Percentiles rank a stretch among this genome's conserved stretches.
phyloP scores from a whole-genome alignment of 2,329 filamentous ascomycete genomes.

The Tolypocladium sp. region DNA sequence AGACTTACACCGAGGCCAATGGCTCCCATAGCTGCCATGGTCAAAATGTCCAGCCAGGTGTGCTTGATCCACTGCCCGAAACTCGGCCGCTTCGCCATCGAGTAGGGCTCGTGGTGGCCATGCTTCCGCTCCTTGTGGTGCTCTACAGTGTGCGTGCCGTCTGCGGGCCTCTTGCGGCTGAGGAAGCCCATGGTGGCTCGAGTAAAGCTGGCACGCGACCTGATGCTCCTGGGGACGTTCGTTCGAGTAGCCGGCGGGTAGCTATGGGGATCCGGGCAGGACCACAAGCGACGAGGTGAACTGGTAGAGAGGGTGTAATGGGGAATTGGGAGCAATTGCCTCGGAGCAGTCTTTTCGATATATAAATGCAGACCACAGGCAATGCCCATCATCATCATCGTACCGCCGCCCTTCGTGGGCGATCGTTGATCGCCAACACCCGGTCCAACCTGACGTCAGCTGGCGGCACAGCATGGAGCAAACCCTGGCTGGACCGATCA shows the following conservation, averaged over 20 bases:
- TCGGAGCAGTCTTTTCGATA: neutral
- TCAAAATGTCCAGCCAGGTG: constrained; percentile 58
- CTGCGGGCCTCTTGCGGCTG: neutral
- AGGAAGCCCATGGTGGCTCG: neutral
- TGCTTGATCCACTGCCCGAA: constrained; percentile 64
- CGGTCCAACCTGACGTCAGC: neutral
- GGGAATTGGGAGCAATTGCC: neutral
- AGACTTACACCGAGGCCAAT: constrained; percentile 54
- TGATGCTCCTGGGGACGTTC: neutral
- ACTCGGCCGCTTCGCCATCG: constrained; percentile 42
- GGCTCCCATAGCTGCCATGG: constrained; percentile 56
- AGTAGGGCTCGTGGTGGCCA: constrained; percentile 15
- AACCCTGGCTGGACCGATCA: neutral
- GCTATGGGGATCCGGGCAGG: neutral
- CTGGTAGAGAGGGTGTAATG: neutral
- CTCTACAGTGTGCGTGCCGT: neutral
- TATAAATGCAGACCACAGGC: neutral
- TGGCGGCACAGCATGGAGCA: neutral
- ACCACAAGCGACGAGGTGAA: neutral
- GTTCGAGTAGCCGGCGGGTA: neutral
- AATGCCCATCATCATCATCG: neutral
- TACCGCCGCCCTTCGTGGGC: neutral
- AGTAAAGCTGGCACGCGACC: neutral
- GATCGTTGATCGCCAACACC: neutral
- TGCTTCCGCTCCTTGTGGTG: neutral